Base-by-base conservation (phyloP, 257 asterid species). In the Penstemon barbatus region DNA sequence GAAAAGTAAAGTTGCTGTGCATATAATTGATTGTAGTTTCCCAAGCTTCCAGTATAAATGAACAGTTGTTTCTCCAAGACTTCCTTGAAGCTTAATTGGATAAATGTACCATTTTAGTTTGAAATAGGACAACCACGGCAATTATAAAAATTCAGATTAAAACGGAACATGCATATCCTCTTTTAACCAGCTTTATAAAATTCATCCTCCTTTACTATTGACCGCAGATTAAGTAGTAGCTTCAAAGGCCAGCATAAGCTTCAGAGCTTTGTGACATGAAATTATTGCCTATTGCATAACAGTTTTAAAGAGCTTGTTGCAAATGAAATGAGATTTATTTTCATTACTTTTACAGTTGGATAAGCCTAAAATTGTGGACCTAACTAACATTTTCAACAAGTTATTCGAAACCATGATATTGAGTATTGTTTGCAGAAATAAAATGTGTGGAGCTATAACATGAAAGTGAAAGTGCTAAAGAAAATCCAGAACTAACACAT, bases 371-470 rank as follows among this genome's bases (percentile, higher is more conserved):
- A 40, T 12, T 18, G 15, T 7, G 49, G 4, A 11, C n/a, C 3
- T 41, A 41, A 66, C 8, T n/a, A n/a, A n/a, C n/a, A 12, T 4
- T 5, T 37, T 8, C 0, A 48, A 40, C 8, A 61, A 13, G 45
- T 13, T n/a, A 46, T 51, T 25, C 10, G 57, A 10, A 58, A 57
- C 40, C 39, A 50, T 57, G 36, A 57, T 8, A 5, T 37, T 38
- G 13, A 8, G 18, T 25, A 57, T 15, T 8, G 41, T 53, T 36
- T 45, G 25, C 4, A 33, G 61, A 77, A 48, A 52, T 19, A 53
- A 41, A 46, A 57, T 36, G 48, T 64, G n/a, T 25, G 38, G 66
- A 70, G 40, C 61, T 39, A 33, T 69, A 50, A 63, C 48, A 65
- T 61, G 65, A 38, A 54, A 61, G 8, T 4, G 56, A 41, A 52